Conservation (phyloP, 495 filamentous ascomycete species). For the Daldinia caldariorum region DNA sequence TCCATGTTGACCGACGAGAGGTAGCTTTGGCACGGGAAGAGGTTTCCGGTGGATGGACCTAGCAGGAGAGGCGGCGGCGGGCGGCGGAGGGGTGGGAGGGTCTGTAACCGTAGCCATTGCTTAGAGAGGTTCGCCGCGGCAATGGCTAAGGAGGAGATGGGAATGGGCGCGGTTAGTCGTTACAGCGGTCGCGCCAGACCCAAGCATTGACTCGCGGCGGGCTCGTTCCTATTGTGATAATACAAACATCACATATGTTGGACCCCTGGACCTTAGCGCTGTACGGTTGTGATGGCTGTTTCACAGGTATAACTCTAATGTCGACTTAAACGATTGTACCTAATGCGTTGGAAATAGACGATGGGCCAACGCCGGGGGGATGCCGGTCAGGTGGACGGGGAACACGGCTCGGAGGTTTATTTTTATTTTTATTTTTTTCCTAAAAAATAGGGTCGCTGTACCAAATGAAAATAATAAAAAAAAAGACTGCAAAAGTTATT, state of each 20-base stretch:
- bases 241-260: conserved; percentile 25
- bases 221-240: conserved; percentile 38
- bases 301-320: conserved; percentile 42
- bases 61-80: conserved; percentile 46
- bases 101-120: conserved; percentile 58
- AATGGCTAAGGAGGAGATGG: conserved; percentile 22
- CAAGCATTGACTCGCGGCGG: conserved; percentile 35
- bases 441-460: conserved; percentile 4
- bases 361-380: conserved; percentile 30
- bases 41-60: conserved; percentile 57
- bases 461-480: conserved; percentile 22
- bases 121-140: conserved; percentile 29
- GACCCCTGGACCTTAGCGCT: conserved; percentile 25
- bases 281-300: conserved; percentile 28
- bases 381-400: conserved; percentile 35
- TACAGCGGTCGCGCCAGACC: conserved; percentile 27
- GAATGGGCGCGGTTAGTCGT: conserved; percentile 26
- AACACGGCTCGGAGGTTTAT: conserved; percentile 33
- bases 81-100: conserved; percentile 47
- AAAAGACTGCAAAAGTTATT: conserved; percentile 20
- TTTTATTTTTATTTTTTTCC: too few species aligned
- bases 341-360: conserved; percentile 1
- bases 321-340: conserved; percentile 19
- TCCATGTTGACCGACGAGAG: conserved; percentile 38
- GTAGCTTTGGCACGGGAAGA: conserved; percentile 47